These are phyloP conservation scores for Hansenula lynferdii DNA, from an alignment of 1,139 yeast species.

Conservation along the genomic window DNA sequence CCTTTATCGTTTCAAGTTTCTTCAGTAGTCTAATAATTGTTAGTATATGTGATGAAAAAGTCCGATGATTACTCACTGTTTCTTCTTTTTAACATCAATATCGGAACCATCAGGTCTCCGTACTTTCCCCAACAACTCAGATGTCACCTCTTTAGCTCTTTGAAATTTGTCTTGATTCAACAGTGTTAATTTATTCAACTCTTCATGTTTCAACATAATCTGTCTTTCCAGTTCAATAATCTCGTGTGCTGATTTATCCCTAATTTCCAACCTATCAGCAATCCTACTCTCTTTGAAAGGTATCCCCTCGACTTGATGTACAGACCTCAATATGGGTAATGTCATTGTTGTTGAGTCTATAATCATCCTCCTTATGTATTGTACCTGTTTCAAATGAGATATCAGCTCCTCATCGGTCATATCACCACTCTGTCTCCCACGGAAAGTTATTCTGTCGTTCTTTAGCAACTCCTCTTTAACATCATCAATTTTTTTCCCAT, in stretches of 20 bases:
- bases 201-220: background rate
- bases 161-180: constrained; percentile 3
- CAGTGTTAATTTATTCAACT: background rate
- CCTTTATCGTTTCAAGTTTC: constrained; percentile 3
- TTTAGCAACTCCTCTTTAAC: background rate
- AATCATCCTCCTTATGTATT: constrained; percentile 12
- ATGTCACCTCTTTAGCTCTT: constrained; percentile 2
- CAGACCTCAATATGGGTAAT: constrained; percentile 20
- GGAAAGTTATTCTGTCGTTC: constrained; percentile 2
- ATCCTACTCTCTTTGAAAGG: constrained; percentile 12
- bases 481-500: background rate
- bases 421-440: constrained; percentile 2
- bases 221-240: constrained; percentile 6
- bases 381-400: constrained; percentile 7
- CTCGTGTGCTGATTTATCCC: constrained; percentile 14
- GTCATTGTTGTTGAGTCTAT: constrained; percentile 14
- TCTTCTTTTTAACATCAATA: background rate
- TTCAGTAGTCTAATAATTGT: background rate
- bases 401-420: constrained; percentile 6
- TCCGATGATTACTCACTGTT: background rate
- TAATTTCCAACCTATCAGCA: constrained; percentile 6
- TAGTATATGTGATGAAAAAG: no score
- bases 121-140: background rate
- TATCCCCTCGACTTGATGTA: constrained; percentile 23
- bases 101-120: background rate